These are phyloP conservation scores for Puccinia coronata DNA, from an alignment of 1,284 basidiomycete species.

Conservation along the genomic window DNA sequence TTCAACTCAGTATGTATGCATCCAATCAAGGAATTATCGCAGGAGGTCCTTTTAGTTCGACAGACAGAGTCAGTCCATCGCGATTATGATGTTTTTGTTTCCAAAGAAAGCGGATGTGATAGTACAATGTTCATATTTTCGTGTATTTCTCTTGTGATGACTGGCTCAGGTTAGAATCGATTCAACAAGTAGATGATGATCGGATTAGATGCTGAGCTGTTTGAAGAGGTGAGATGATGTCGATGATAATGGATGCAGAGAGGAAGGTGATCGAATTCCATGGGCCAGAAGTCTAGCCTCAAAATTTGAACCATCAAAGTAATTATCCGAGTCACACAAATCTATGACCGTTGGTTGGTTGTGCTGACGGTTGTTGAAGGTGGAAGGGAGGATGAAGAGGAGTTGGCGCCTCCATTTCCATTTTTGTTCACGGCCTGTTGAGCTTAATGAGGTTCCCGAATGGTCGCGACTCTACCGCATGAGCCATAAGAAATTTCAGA, in stretches of 20 bases:
- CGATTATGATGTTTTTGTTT: too few species aligned
- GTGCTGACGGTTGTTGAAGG: constrained; percentile 17
- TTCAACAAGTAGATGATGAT: too few species aligned
- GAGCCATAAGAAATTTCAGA: background rate
- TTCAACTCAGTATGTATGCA: too few species aligned
- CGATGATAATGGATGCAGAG: background rate
- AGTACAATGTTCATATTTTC: too few species aligned
- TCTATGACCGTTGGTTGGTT: constrained; percentile 13
- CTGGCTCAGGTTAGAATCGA: too few species aligned
- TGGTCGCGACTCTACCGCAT: background rate
- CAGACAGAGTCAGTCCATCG: too few species aligned
- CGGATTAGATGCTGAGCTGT: too few species aligned
- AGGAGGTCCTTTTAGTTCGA: too few species aligned
- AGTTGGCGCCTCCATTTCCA: background rate
- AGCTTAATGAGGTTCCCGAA: background rate
- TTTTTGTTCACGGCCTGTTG: background rate
- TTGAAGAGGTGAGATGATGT: background rate
- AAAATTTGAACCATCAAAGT: constrained; percentile 46
- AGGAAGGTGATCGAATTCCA: background rate
- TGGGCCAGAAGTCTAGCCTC: constrained; percentile 32
- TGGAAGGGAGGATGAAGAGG: background rate
- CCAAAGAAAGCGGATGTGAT: too few species aligned
- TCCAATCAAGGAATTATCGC: too few species aligned
- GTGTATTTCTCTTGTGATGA: too few species aligned
- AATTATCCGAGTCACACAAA: constrained; percentile 41